phyloP scores from a whole-genome alignment of 2,329 filamentous ascomycete genomes.

The Zalaria obscura region DNA sequence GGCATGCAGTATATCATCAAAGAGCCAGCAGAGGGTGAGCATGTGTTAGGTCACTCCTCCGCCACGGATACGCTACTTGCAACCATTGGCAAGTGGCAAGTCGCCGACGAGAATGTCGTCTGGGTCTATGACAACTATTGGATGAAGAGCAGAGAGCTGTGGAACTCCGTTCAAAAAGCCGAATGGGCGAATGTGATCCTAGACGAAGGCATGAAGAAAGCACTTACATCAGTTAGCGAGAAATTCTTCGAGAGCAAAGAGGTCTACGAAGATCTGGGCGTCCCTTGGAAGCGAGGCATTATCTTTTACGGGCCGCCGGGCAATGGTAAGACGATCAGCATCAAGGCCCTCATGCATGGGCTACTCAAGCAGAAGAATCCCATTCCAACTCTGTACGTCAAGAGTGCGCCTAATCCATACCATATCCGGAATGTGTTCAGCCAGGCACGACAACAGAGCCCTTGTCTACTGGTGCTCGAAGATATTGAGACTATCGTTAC shows the following conservation, averaged over 20 bases:
- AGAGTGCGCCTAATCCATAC: slow-evolving; percentile 19
- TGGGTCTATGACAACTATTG: slow-evolving; percentile 32
- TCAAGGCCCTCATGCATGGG: slow-evolving; percentile 30
- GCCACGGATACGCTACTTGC: slow-evolving; percentile 23
- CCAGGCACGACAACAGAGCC: slow-evolving; percentile 47
- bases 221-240: slow-evolving; percentile 22
- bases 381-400: slow-evolving; percentile 26
- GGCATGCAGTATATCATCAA: slow-evolving; percentile 27
- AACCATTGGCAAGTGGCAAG: slow-evolving; percentile 24
- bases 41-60: slow-evolving; percentile 17
- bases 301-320: slow-evolving; percentile 27
- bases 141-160: slow-evolving; percentile 23
- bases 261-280: slow-evolving; percentile 27
- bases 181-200: slow-evolving; percentile 34
- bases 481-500: slow-evolving; percentile 55
- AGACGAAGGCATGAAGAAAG: slow-evolving; percentile 28
- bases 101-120: slow-evolving; percentile 19
- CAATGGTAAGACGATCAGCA: slow-evolving; percentile 31
- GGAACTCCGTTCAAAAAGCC: slow-evolving; percentile 24
- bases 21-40: slow-evolving; percentile 19
- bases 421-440: slow-evolving; percentile 40
- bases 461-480: slow-evolving; percentile 58
- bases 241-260: slow-evolving; percentile 27
- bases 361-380: slow-evolving; percentile 22
- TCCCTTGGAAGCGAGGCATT: slow-evolving; percentile 34